Evolutionary conservation across 192 early-diverging fungal species (phyloP).

Genomic region (Umbelopsis isabellina): DNA sequence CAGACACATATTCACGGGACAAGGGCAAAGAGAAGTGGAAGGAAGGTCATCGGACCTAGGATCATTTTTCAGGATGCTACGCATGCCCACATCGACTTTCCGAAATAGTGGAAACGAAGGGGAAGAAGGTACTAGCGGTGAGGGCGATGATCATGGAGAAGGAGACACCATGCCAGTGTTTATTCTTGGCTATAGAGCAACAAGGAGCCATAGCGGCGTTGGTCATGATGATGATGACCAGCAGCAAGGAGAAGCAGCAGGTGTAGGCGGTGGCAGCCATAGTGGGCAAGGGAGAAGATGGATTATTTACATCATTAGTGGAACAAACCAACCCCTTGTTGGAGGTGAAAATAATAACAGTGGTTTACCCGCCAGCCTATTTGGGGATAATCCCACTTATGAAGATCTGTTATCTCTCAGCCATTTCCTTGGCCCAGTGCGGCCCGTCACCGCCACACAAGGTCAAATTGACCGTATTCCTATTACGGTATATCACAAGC

Average conservation of each 20-base stretch:
- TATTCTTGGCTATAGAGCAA: conserved; percentile 15
- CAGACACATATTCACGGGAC: not conserved
- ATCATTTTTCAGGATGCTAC: conserved; percentile 6
- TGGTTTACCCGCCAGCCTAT: not conserved
- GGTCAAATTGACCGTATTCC: conserved; percentile 27
- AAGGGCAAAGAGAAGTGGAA: not conserved
- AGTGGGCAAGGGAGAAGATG: conserved; percentile 22
- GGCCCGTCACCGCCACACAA: conserved; percentile 28
- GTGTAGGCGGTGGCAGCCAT: too few species aligned
- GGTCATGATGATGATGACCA: conserved; percentile 5
- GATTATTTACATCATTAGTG: conserved; percentile 36
- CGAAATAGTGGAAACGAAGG: not conserved
- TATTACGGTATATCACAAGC: conserved; percentile 20
- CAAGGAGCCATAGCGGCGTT: not conserved
- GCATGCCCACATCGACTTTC: conserved; percentile 6
- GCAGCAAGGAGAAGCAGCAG: not conserved
- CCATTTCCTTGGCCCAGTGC: conserved; percentile 23
- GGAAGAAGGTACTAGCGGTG: not conserved
- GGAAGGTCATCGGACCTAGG: not conserved
- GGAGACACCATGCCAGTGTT: conserved; percentile 16
- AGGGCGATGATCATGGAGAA: not conserved
- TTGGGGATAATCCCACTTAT: conserved; percentile 36
- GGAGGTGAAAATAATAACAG: not conserved
- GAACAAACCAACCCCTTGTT: not conserved
- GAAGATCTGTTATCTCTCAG: conserved; percentile 36